Conservation (phyloP, 441 rosid species). For the Dalechampia spathulata region DNA sequence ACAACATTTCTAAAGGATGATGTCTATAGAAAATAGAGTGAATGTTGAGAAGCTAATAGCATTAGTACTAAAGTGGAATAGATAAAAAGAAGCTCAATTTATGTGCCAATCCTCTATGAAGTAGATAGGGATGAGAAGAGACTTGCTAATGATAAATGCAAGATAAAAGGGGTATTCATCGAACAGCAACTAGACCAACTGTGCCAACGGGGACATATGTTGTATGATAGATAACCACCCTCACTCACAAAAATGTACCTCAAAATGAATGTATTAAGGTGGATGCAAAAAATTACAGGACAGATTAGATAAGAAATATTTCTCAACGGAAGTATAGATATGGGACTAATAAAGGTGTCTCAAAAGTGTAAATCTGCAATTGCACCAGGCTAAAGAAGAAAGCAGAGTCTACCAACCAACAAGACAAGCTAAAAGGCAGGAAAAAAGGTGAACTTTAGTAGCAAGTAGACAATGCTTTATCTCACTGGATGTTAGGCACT, state of each 20-base stretch:
- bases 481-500: neutral
- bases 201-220: too few species aligned
- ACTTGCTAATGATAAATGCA: too few species aligned
- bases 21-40: neutral
- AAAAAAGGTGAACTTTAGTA: neutral
- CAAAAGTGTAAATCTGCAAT: neutral
- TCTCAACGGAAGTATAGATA: neutral
- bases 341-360: neutral
- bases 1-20: neutral
- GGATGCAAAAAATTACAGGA: neutral
- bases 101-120: too few species aligned
- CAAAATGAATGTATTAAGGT: neutral
- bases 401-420: too few species aligned
- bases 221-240: neutral
- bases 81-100: neutral
- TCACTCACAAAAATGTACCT: neutral
- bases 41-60: neutral
- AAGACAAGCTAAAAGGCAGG: too few species aligned
- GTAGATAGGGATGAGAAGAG: too few species aligned
- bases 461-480: neutral
- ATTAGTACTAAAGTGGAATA: neutral
- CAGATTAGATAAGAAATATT: neutral
- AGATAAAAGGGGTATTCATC: neutral
- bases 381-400: too few species aligned
- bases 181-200: neutral